Percentiles rank a stretch among this genome's conserved stretches.
Evolutionary conservation across 495 filamentous ascomycete species (phyloP).

Genomic region (Lophiotrema nucula): DNA sequence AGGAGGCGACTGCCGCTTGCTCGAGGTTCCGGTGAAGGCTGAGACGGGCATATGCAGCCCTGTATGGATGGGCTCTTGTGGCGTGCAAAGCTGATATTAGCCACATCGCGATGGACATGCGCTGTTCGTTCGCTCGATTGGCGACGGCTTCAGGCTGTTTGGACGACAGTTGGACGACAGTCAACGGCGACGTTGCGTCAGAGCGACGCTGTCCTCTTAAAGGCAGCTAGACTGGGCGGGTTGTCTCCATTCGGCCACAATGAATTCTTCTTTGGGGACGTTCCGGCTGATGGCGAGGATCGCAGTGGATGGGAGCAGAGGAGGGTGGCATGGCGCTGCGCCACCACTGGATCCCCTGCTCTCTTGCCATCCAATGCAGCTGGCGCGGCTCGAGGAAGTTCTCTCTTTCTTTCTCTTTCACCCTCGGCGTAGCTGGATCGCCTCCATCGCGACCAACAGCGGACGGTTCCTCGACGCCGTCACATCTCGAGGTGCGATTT

Average conservation of each 20-base stretch:
- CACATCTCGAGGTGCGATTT: not conserved
- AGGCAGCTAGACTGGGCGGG: not conserved
- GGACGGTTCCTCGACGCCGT: not conserved
- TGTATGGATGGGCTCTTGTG: not conserved
- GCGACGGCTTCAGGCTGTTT: constrained; percentile 22
- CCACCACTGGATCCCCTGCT: constrained; percentile 2
- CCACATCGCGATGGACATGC: no score
- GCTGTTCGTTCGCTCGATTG: not conserved
- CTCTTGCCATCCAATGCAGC: not conserved
- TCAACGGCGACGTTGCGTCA: no score
- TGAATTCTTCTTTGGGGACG: not conserved
- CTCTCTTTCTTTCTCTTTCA: not conserved
- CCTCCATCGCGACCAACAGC: not conserved
- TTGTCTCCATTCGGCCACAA: not conserved
- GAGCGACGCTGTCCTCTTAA: constrained; percentile 16
- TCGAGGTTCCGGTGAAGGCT: not conserved
- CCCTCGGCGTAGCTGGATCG: not conserved
- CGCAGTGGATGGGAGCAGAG: not conserved
- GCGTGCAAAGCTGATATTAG: constrained; percentile 9
- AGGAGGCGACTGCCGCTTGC: not conserved
- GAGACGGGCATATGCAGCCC: not conserved
- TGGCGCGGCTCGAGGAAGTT: not conserved
- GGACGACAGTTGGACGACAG: not conserved
- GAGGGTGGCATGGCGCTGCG: constrained; percentile 8
- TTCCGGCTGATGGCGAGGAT: not conserved